Evolutionary conservation across 805 yeast species (phyloP).

Genomic region (Saccharomycopsis sp.): DNA sequence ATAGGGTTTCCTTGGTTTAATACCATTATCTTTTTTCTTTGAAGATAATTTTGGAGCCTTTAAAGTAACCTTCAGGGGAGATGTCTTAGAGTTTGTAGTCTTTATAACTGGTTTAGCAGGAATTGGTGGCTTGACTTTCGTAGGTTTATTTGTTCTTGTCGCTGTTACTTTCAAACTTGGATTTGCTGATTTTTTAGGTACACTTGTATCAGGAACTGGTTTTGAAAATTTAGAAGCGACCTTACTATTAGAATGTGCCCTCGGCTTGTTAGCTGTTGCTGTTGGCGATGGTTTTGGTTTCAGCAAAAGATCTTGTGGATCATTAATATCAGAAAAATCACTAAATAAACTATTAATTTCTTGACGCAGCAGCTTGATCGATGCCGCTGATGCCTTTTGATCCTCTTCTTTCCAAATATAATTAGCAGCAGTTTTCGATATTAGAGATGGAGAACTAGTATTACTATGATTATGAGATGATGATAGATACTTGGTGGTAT

Average conservation of each 20-base stretch:
- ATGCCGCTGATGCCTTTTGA: neutral
- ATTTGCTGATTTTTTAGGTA: neutral
- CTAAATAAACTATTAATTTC: constrained; percentile 5
- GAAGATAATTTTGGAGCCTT: neutral
- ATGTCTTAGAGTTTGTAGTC: neutral
- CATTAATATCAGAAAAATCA: constrained; percentile 16
- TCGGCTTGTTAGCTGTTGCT: neutral
- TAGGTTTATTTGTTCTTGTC: neutral
- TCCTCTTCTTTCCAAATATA: constrained; percentile 21
- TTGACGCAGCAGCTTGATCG: constrained; percentile 8
- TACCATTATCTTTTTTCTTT: neutral
- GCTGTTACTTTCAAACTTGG: neutral
- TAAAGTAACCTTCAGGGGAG: neutral
- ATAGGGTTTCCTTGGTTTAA: neutral
- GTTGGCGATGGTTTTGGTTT: neutral
- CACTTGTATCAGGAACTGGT: neutral
- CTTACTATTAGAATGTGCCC: neutral
- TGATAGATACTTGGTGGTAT: neutral
- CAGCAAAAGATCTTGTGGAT: constrained; percentile 1
- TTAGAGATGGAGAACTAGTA: constrained; percentile 21
- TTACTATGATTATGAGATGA: constrained; percentile 17
- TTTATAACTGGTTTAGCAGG: neutral
- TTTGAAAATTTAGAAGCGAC: neutral
- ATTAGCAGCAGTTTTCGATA: constrained; percentile 28
- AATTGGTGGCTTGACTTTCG: neutral